Base-by-base conservation (phyloP, 2,329 filamentous ascomycete genomes). In the Thermothelomyces thermophilus region DNA sequence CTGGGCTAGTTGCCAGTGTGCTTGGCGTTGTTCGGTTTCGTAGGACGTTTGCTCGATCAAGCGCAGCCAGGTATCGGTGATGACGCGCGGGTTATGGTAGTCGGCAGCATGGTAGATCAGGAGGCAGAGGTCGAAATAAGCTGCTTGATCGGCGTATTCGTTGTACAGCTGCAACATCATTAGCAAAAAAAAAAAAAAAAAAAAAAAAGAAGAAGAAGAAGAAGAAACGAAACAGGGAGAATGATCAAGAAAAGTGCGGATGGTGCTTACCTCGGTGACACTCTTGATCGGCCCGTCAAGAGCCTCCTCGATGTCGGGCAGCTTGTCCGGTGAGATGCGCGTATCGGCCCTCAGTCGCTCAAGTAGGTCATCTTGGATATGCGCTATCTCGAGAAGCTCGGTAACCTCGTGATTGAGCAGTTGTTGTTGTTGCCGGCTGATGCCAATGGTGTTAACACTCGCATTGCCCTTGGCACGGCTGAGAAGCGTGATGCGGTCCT, bases 381-480 rank as follows among this genome's bases (percentile, higher is more conserved):
- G 91, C 13, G 90, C 91, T 43, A 97, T 82, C 60, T 98, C 93
- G 9, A 98, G 80, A 39, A 94, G 75, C 58, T 93, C 90, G 2
- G 83, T 83, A 20, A 96, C 86, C 55, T 89, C 83, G 60, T 95
- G 87, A 50, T 91, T 80, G 24, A 97, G 74, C 52, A 90, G 77
- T 66, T 96, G 93, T 64, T 93, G 86, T 53, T 84, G 80, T 62
- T 91, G 87, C 43, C 88, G 79, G 57, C 83, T 82, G 56, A 94
- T 77, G 22, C 88, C 87, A 5, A 80, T 79, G 16, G 86, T 88
- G 54, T 85, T 79, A 13, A 91, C 90, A 35, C 86, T 94, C 33
- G 90, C 90, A 63, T 97, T 97, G 10, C 88, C 88, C 68, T 93
- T 91, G 50, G 94, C 93, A 54, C 87, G 80, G 56, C 88, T 93